Base-by-base conservation (phyloP, 2,329 filamentous ascomycete species). In the Nannizzia gypsea region DNA sequence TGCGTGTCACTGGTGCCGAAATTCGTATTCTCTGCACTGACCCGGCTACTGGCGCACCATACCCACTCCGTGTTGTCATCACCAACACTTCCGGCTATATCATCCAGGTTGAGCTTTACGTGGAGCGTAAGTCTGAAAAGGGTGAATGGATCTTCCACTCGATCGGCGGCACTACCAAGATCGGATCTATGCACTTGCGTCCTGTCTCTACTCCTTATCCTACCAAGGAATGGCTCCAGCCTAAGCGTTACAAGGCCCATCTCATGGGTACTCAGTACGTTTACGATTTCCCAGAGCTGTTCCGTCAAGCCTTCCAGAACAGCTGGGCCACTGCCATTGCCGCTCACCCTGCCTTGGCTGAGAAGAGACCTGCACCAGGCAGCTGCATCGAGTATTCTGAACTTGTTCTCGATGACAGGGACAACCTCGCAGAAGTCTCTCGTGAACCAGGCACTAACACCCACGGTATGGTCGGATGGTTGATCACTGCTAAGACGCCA, bases 201-300 rank as follows among this genome's bases (percentile, higher is more conserved):
- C 85, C 91, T 3, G 91, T 97, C 65, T 88, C 85, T 50, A 91
- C 90, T 2, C 90, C 93, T 22, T 99, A 99, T 76, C 87, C 92
- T 40, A 96, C 92, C 71, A 99, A 99, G 85, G 95, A 96, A 76
- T 95, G 91, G 81, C 83, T 99, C 63, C 93, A 99, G 78, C 93
- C 93, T 64, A 97, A 97, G 85, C 86, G 93, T 68, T 97, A 99
- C 85, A 96, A 96, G 86, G 93, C 93, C 66, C 93, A 99, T 73
- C 80, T 97, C 63, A 96, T 99, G 91, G 93, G 93, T 65, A 99
- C 93, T 28, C 93, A 99, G 77, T 99, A 96, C 73, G 93, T 97
- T 59, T 99, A 99, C 74, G 93, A 99, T 76, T 99, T 99, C 87
- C 93, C 93, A 31, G 93, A 99, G 81, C 85, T 99, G 56, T 99